These are phyloP conservation scores for Blastosporella zonata DNA, from an alignment of 1,284 basidiomycete species.

Conservation along the genomic window DNA sequence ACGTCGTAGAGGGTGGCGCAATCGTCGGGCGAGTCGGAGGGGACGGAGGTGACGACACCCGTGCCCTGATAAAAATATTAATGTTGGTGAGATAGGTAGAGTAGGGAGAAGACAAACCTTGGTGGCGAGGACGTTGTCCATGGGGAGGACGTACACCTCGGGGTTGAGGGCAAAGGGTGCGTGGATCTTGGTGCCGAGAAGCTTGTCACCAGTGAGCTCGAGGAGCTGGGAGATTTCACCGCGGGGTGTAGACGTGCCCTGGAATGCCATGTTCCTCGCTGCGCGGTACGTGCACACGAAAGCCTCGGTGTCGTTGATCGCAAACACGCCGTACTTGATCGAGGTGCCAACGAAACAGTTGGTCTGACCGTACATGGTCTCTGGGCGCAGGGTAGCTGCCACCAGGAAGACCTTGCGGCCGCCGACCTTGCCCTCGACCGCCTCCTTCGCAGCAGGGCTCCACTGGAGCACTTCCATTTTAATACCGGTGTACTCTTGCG, in stretches of 20 bases:
- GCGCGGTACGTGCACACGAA: conserved; percentile 90
- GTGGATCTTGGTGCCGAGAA: conserved; percentile 90
- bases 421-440: conserved; percentile 65
- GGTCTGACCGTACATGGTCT: conserved; percentile 99
- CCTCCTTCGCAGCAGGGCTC: conserved; percentile 60
- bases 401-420: conserved; percentile 89
- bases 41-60: conserved; percentile 97
- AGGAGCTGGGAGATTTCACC: conserved; percentile 73
- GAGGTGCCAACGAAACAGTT: conserved; percentile 94
- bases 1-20: conserved; percentile 90
- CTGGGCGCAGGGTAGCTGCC: conserved; percentile 93
- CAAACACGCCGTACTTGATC: conserved; percentile 93
- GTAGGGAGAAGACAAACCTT: conserved; percentile 52
- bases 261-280: conserved; percentile 97
- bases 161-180: conserved; percentile 84
- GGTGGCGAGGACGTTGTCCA: conserved; percentile 95
- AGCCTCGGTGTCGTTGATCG: conserved; percentile 83
- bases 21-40: conserved; percentile 98
- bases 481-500: conserved; percentile 94
- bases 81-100: background rate
- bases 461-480: conserved; percentile 94
- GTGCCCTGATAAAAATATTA: conserved; percentile 63
- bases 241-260: conserved; percentile 72
- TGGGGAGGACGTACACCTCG: conserved; percentile 94
- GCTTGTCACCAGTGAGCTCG: conserved; percentile 74